Conservation (phyloP, 2,329 filamentous ascomycete species). For the Aaosphaeria arxii region DNA sequence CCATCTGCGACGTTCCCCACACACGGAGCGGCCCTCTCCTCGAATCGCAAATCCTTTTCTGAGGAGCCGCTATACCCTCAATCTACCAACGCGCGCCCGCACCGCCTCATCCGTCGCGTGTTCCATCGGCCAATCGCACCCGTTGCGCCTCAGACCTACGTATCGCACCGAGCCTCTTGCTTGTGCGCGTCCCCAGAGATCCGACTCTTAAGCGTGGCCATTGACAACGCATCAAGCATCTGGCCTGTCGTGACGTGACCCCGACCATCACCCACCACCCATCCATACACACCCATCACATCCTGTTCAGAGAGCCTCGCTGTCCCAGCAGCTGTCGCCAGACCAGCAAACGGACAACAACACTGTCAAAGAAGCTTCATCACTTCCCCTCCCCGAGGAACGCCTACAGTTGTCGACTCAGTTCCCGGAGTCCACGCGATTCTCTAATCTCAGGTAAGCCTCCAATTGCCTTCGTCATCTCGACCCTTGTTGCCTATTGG, state of each 20-base stretch:
- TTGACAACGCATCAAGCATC: slow-evolving; percentile 44
- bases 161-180: slow-evolving; percentile 20
- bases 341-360: slow-evolving; percentile 30
- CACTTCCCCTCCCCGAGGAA: no score
- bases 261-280: slow-evolving; percentile 5
- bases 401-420: no score
- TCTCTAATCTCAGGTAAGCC: slow-evolving; percentile 19
- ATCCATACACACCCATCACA: slow-evolving; percentile 11
- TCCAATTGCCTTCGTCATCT: slow-evolving; percentile 16
- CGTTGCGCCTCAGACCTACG: slow-evolving; percentile 29
- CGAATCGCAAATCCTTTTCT: slow-evolving; percentile 16
- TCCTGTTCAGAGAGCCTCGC: slow-evolving; percentile 27
- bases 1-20: slow-evolving; percentile 18
- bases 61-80: neutral
- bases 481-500: slow-evolving; percentile 21
- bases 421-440: slow-evolving; percentile 8
- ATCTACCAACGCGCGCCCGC: slow-evolving; percentile 15
- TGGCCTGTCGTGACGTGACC: slow-evolving; percentile 36
- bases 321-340: slow-evolving; percentile 22
- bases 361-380: slow-evolving; percentile 15
- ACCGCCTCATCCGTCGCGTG: slow-evolving; percentile 25
- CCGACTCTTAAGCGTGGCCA: slow-evolving; percentile 41
- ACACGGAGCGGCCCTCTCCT: slow-evolving; percentile 35
- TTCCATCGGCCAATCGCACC: slow-evolving; percentile 12
- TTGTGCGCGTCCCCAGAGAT: slow-evolving; percentile 25